Evolutionary conservation across 768 basidiomycete species (phyloP).

Genomic region (Inosperma sp.): DNA sequence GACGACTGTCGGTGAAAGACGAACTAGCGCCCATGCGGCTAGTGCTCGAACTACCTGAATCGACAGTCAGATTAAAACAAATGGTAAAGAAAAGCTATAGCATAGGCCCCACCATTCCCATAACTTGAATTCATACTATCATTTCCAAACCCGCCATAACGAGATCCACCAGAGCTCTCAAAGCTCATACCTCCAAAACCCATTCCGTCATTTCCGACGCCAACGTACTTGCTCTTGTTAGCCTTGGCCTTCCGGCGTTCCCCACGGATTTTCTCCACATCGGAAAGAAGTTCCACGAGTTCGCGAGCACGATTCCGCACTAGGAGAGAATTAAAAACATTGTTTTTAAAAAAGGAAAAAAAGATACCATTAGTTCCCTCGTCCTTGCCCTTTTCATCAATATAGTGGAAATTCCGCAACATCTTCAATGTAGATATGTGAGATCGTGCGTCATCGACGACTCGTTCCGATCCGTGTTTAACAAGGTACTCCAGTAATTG

Average conservation of each 20-base stretch:
- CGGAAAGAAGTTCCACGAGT: constrained; percentile 84
- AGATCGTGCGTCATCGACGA: constrained; percentile 94
- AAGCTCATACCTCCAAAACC: constrained; percentile 35
- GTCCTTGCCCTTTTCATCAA: constrained; percentile 98
- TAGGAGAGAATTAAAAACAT: constrained; percentile 27
- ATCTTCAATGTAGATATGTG: constrained; percentile 96
- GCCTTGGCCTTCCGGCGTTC: constrained; percentile 91
- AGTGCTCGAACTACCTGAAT: constrained; percentile 28
- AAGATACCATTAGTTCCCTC: constrained; percentile 91
- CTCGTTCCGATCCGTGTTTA: constrained; percentile 96
- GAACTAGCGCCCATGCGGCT: constrained; percentile 38
- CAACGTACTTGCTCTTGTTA: constrained; percentile 87
- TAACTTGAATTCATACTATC: constrained; percentile 31
- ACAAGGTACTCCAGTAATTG: constrained; percentile 94
- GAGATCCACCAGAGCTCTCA: constrained; percentile 27
- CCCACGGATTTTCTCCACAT: constrained; percentile 83
- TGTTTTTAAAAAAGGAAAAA: not conserved
- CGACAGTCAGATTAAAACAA: constrained; percentile 1
- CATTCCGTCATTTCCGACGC: constrained; percentile 76
- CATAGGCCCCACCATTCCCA: constrained; percentile 20
- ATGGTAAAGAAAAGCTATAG: not conserved
- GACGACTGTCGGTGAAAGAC: constrained; percentile 50
- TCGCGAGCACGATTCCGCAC: constrained; percentile 94
- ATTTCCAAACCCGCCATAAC: constrained; percentile 46
- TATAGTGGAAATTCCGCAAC: constrained; percentile 96